Evolutionary conservation across 164 flowering plant genomes (phyloP), one percentile per base, ranked within the genome.

Genomic region (Platanus orientalis): DNA sequence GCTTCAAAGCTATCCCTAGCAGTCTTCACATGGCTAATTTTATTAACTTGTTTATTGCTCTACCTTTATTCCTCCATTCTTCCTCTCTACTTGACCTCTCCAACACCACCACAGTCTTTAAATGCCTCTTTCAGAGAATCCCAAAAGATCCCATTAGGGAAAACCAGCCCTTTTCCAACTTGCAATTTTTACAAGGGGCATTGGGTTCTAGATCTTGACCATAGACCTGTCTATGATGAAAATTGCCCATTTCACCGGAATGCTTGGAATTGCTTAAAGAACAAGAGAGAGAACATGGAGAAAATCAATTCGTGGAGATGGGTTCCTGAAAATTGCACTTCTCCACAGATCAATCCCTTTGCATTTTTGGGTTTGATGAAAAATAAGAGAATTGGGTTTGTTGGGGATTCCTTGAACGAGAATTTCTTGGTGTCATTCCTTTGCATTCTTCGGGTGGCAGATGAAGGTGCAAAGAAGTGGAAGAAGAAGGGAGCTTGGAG

Each of bases 211-310:
- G 83, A 86, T 66, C 82, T 81, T 2, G 23, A 58, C 4, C 76
- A 65, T 27, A 68, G 39, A 54, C 89, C 96, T 54, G 34, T 79
- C 17, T 94, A 94, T 70, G 73, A 82, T 51, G 80, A 78, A 2
- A 63, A 80, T 25, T 91, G 97, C 80, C 92, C 97, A 7, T 94
- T 91, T 60, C 97, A 89, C 64, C 57, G 97, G 47, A 85, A 89
- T 78, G 74, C 96, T 17, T 89, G 98, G 98, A 94, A 94, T 51
- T 94, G 98, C 76, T 56, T 84, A 12, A 83, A 73, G 57, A 94
- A 91, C 79, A 66, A 78, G 70, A 81, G 97, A 47, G 83, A 81
- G 11, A 81, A 86, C 62, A 88, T 91, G 97, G 86, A 62, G 45
- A 47, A 25, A 66, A 88, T 94, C 79, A 91, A 86, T 86, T 81